phyloP scores from a whole-genome alignment of 164 flowering plant species.

The Litsea cubeba region DNA sequence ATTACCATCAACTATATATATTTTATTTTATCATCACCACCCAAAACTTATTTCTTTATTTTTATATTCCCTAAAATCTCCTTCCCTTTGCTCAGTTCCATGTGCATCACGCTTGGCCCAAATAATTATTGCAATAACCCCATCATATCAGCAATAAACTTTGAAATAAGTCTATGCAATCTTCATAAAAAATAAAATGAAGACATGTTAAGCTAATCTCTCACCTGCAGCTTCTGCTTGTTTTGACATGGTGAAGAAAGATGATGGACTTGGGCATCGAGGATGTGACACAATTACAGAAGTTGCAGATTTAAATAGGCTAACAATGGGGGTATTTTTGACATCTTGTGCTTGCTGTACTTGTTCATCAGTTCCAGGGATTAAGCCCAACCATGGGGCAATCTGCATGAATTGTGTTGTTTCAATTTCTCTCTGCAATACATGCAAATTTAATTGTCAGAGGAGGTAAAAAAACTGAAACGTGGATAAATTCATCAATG shows the following conservation, averaged over 20 bases:
- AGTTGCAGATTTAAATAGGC: conserved; percentile 75
- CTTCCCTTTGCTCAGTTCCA: too few relatives aligned
- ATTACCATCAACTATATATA: too few relatives aligned
- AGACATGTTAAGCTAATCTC: neutral
- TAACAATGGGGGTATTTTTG: conserved; percentile 81
- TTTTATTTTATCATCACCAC: too few relatives aligned
- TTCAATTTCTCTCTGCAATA: conserved; percentile 77
- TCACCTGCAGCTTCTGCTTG: conserved; percentile 99
- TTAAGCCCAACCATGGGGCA: conserved; percentile 94
- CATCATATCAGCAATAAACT: neutral
- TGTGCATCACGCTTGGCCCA: neutral
- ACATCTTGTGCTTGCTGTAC: conserved; percentile 53
- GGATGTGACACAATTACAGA: conserved; percentile 57
- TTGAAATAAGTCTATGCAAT: neutral
- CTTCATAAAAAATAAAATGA: neutral
- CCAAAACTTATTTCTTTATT: too few relatives aligned
- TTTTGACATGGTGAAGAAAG: conserved; percentile 72
- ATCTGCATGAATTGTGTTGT: conserved; percentile 85
- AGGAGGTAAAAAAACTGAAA: conserved; percentile 8
- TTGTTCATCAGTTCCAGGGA: conserved; percentile 87
- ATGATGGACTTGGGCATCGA: conserved; percentile 46
- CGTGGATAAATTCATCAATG: neutral
- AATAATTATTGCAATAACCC: neutral
- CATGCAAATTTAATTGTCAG: conserved; percentile 16
- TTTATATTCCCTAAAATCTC: too few relatives aligned